Conservation (phyloP, 2,329 filamentous ascomycete genomes). For the Simplicillium sp. region DNA sequence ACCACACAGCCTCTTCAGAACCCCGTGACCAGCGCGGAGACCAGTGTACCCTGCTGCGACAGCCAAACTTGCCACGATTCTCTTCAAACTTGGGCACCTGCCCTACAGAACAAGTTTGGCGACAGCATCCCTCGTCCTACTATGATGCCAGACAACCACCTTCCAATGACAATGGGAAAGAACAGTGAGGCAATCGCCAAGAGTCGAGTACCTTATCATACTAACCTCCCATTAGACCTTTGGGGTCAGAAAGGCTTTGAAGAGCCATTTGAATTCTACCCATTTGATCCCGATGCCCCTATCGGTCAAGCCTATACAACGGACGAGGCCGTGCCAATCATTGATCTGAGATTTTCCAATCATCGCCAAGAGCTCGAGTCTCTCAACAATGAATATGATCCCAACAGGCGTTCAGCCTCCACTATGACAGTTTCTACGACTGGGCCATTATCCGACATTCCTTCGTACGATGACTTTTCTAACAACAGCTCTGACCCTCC, state of each 20-base stretch:
- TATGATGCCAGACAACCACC: background rate
- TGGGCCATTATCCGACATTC: conserved; percentile 56
- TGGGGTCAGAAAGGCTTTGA: conserved; percentile 49
- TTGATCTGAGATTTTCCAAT: conserved; percentile 47
- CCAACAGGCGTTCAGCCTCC: conserved; percentile 59
- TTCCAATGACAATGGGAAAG: background rate
- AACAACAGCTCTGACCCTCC: conserved; percentile 56
- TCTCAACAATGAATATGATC: conserved; percentile 39
- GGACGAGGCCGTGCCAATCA: conserved; percentile 53
- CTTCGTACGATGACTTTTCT: conserved; percentile 63
- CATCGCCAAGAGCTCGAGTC: conserved; percentile 38
- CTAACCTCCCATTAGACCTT: conserved; percentile 11
- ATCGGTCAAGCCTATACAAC: conserved; percentile 55
- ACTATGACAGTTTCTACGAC: conserved; percentile 65
- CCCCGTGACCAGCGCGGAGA: too few species aligned
- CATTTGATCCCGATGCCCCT: conserved; percentile 45
- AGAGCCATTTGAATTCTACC: conserved; percentile 45
- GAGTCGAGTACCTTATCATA: background rate
- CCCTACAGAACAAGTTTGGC: background rate
- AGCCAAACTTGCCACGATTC: background rate
- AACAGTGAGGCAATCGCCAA: background rate
- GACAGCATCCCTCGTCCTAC: background rate
- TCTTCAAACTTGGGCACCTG: background rate
- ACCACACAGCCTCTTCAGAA: too few species aligned
- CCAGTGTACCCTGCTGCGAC: background rate